These are phyloP conservation scores for Alopecurus myosuroides DNA, from an alignment of 176 grass and related monocot genomes.

Conservation along the genomic window DNA sequence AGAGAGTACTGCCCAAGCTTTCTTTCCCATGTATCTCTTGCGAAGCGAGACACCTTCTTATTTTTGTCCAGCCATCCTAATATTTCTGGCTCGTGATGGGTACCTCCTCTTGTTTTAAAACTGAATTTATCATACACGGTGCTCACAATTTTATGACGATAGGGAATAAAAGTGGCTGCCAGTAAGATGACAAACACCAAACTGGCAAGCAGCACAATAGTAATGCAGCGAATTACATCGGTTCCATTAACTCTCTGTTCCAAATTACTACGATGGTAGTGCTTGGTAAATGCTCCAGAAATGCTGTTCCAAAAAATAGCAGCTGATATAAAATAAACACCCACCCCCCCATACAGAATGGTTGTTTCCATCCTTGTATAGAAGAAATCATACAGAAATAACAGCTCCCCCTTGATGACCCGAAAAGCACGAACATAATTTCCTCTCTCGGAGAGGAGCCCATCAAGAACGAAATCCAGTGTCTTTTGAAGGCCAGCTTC, in stretches of 20 bases:
- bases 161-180: no score
- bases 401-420: slow-evolving; percentile 13
- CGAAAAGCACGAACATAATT: not conserved
- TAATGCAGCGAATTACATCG: slow-evolving; percentile 1
- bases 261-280: not conserved
- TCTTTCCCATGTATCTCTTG: not conserved
- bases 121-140: no score
- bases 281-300: slow-evolving; percentile 12
- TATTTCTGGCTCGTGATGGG: no score
- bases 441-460: not conserved
- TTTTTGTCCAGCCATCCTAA: no score
- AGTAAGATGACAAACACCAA: no score
- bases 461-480: slow-evolving; percentile 1
- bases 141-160: no score
- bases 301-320: not conserved
- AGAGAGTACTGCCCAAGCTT: slow-evolving; percentile 16
- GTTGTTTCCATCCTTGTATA: not conserved
- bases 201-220: not conserved
- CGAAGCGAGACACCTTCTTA: no score
- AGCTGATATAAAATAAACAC: accelerated
- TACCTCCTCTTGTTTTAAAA: no score
- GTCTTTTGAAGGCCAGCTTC: slow-evolving; percentile 1
- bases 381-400: slow-evolving; percentile 22
- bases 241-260: not conserved
- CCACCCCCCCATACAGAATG: accelerated